Conservation (phyloP, 768 basidiomycete species). For the Leucosporidium creatinivorum region DNA sequence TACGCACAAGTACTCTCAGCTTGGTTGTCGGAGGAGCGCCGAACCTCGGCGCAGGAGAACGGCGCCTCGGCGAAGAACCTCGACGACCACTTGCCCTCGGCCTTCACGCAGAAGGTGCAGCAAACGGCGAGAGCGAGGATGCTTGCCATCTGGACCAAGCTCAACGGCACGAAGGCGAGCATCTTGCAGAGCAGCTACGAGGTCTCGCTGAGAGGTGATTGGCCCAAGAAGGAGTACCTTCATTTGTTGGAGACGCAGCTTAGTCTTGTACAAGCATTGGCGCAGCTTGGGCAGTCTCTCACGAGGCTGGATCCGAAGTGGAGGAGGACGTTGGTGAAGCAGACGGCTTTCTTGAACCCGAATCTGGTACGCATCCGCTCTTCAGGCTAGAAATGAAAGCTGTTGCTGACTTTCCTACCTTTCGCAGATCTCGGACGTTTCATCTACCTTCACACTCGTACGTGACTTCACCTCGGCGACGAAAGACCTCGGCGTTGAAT, state of each 20-base stretch:
- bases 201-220: constrained; percentile 46
- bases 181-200: constrained; percentile 31
- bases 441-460: constrained; percentile 46
- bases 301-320: constrained; percentile 46
- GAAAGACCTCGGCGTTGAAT: not conserved
- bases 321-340: constrained; percentile 45
- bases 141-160: constrained; percentile 21
- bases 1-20: constrained; percentile 11
- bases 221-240: constrained; percentile 51
- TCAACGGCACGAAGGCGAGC: constrained; percentile 26
- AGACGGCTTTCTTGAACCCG: constrained; percentile 52
- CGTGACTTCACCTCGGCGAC: not conserved
- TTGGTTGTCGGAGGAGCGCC: constrained; percentile 13
- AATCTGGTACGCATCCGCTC: constrained; percentile 45
- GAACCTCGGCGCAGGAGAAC: too few species aligned
- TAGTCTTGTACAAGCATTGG: constrained; percentile 43
- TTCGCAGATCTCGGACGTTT: constrained; percentile 46
- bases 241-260: constrained; percentile 45
- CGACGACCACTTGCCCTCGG: not conserved
- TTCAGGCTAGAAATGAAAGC: constrained; percentile 27
- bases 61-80: not conserved
- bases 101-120: not conserved
- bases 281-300: constrained; percentile 44
- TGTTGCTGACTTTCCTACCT: not conserved
- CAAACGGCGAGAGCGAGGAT: constrained; percentile 16